Conservation (phyloP, 2,329 filamentous ascomycete genomes). For the Coniella lustricola region DNA sequence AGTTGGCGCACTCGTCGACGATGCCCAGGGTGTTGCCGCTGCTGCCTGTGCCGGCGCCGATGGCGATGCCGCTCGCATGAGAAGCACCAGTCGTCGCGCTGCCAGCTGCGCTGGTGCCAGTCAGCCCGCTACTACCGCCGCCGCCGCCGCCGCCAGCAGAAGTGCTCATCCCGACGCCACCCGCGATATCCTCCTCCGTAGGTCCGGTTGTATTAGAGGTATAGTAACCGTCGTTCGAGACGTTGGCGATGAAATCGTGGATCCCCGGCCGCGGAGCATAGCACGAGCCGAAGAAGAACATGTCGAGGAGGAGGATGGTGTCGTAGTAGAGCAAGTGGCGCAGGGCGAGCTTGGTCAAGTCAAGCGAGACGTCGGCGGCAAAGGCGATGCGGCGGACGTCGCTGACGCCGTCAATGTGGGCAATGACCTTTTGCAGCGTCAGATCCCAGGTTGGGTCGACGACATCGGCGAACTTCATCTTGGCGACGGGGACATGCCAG, state of each 20-base stretch:
- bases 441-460: slow-evolving; percentile 67
- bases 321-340: slow-evolving; percentile 91
- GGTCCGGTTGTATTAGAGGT: slow-evolving; percentile 3
- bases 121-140: neutral
- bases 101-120: no score
- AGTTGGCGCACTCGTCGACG: slow-evolving; percentile 80
- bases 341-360: slow-evolving; percentile 77
- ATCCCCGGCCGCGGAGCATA: slow-evolving; percentile 79
- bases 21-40: slow-evolving; percentile 6
- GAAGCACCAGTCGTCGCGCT: no score
- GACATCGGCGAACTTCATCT: slow-evolving; percentile 57
- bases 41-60: neutral
- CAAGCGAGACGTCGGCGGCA: slow-evolving; percentile 77
- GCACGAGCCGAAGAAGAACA: slow-evolving; percentile 89
- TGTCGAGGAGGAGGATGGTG: slow-evolving; percentile 81
- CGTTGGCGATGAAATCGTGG: slow-evolving; percentile 68
- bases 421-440: slow-evolving; percentile 71
- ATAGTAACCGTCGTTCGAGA: slow-evolving; percentile 15
- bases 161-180: slow-evolving; percentile 47
- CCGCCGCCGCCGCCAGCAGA: neutral
- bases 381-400: slow-evolving; percentile 82
- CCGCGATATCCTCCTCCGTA: slow-evolving; percentile 2
- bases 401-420: slow-evolving; percentile 84
- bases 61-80: neutral
- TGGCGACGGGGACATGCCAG: slow-evolving; percentile 83